Conservation (phyloP, 148 eudicot species). For the Fagopyrum tataricum region DNA sequence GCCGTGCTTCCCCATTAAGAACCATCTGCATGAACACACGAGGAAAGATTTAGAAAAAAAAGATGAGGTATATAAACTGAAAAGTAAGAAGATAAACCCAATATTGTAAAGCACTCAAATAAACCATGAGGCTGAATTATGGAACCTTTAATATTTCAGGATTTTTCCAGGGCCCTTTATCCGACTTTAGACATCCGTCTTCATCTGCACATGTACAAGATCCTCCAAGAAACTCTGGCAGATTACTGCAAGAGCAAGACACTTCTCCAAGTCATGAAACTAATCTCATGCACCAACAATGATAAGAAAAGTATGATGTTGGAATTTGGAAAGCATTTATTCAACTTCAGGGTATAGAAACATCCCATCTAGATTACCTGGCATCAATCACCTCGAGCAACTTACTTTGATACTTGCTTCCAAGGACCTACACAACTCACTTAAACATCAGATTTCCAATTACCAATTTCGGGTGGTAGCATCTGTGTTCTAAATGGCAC, state of each 20-base stretch:
- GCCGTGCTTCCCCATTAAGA: conserved; percentile 68
- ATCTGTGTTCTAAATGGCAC: too few relatives aligned
- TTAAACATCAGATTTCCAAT: neutral
- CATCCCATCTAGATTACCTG: conserved; percentile 39
- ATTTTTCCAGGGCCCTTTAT: conserved; percentile 93
- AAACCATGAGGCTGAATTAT: too few relatives aligned
- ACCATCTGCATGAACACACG: conserved; percentile 54
- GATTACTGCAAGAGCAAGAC: conserved; percentile 43
- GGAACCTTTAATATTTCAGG: conserved; percentile 75
- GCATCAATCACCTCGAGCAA: conserved; percentile 82
- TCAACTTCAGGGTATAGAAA: neutral
- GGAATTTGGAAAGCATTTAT: neutral
- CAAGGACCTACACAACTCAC: conserved; percentile 56
- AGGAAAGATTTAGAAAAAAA: conserved; percentile 8
- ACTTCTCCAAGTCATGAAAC: neutral
- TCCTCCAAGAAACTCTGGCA: conserved; percentile 94
- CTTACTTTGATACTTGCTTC: conserved; percentile 83
- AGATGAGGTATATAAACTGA: neutral
- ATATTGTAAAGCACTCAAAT: conserved; percentile 1
- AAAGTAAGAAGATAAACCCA: neutral
- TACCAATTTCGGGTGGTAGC: neutral
- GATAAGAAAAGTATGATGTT: neutral
- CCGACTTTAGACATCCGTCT: conserved; percentile 86
- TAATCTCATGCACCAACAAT: neutral
- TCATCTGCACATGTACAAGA: conserved; percentile 72